Evolutionary conservation across 1,139 yeast genomes (phyloP).

Genomic region (Scheffersomyces stambukii): DNA sequence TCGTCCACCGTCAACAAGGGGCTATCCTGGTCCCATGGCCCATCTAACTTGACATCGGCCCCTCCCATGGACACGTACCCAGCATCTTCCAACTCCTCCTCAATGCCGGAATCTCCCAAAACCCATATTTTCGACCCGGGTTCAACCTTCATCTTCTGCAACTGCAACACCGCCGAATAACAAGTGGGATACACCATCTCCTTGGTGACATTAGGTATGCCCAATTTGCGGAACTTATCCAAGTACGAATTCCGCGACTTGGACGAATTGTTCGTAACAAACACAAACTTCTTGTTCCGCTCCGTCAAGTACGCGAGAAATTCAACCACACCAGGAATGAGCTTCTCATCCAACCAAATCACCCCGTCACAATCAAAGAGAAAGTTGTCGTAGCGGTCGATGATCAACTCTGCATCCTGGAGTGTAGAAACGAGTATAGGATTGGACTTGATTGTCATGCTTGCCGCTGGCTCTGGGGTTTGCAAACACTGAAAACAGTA

Average conservation of each 20-base stretch:
- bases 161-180: constrained; percentile 30
- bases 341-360: constrained; percentile 75
- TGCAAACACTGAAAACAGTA: neutral
- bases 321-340: constrained; percentile 70
- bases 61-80: constrained; percentile 80
- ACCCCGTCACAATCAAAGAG: constrained; percentile 95
- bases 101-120: constrained; percentile 79
- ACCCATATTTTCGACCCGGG: constrained; percentile 65
- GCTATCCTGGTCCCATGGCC: constrained; percentile 18
- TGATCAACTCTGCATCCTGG: constrained; percentile 48
- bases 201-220: constrained; percentile 26
- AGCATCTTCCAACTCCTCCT: constrained; percentile 60
- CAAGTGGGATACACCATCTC: constrained; percentile 35
- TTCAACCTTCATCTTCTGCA: constrained; percentile 22
- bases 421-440: constrained; percentile 30
- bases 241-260: constrained; percentile 31
- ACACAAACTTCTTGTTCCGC: constrained; percentile 27
- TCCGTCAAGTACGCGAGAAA: constrained; percentile 54
- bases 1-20: constrained; percentile 37
- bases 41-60: constrained; percentile 40
- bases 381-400: constrained; percentile 70
- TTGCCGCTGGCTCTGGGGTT: neutral
- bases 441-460: constrained; percentile 10
- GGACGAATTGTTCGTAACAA: constrained; percentile 40
- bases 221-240: constrained; percentile 28